These are phyloP conservation scores for Castanea sativa DNA, from an alignment of 306 rosid species.

Conservation along the genomic window DNA sequence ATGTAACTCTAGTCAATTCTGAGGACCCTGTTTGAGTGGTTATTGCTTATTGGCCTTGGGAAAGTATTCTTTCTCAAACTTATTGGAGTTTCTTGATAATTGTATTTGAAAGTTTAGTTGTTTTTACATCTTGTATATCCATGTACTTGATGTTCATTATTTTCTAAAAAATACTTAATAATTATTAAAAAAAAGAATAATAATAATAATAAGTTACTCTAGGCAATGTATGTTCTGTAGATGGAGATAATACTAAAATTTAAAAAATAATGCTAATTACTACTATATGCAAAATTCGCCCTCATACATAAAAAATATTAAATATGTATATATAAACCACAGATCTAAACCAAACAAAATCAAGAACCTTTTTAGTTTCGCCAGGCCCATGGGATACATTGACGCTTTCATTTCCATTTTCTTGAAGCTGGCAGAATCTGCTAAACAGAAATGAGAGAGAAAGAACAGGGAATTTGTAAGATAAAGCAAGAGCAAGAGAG, in stretches of 20 bases:
- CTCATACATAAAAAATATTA: neutral
- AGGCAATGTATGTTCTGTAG: neutral
- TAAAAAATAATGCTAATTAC: slow-evolving; percentile 11
- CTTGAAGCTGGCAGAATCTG: slow-evolving; percentile 56
- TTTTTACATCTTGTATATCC: no score
- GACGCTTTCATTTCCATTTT: slow-evolving; percentile 31
- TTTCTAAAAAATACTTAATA: no score
- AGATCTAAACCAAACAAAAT: slow-evolving; percentile 14
- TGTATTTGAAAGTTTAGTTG: no score
- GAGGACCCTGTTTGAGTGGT: no score
- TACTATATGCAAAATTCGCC: neutral
- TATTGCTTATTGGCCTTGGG: no score
- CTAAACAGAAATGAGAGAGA: slow-evolving; percentile 17
- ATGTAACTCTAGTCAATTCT: neutral
- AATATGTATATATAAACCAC: slow-evolving; percentile 3
- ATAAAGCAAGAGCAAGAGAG: neutral
- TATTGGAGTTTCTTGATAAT: no score
- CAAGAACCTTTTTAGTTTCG: slow-evolving; percentile 58
- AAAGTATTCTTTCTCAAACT: no score
- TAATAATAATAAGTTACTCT: no score
- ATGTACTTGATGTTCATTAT: no score
- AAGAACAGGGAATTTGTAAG: neutral
- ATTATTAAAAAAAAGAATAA: no score
- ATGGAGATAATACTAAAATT: neutral
- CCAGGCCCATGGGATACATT: slow-evolving; percentile 31